Base-by-base conservation (phyloP, 2,329 filamentous ascomycete genomes). In the Sarocladium kiliense region DNA sequence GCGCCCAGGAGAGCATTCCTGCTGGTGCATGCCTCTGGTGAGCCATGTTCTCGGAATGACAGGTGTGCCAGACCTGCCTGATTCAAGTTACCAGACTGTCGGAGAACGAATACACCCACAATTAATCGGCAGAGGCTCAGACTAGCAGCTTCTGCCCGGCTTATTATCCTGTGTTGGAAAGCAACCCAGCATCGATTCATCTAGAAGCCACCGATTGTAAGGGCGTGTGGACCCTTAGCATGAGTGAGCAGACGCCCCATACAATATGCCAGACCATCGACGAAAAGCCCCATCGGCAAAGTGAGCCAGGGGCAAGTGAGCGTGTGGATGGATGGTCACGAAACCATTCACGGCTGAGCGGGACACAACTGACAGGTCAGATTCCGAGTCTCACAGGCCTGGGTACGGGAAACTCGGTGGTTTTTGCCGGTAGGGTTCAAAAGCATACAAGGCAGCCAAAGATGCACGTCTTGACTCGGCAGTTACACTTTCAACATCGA, bases 11-110 rank as follows among this genome's bases (percentile, higher is more conserved):
- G 30, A 14, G 30, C 30, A 34, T 9, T 7, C 7, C 30, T 7
- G 39, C 39, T 9, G 39, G 39, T 44, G 7, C 4, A 7, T 44
- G 39, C 7, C 39, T 9, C 14, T 18, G 39, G 14, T 44, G n/a
- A 21, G 19, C 39, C 39, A 44, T 44, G 39, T 21, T 21, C 6
- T 44, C 23, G 25, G 12, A 10, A 6, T 30, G 44, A 21, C 25
- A 9, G 25, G 44, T n/a, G 25, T 34, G 5, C 47, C 47, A 27
- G 47, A 12, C 16, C 10, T 36, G 47, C 27, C 47, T 51, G 16
- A 51, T 16, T n/a, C 44, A 36, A 36, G 47, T 36, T 51, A 51
- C 47, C 47, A 51, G 18, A 51, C 47, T 51, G 47, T 51, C 47
- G 47, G 47, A 18, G 7, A 51, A 19, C 47, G 12, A 21, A 21